Conservation (phyloP, 257 asterid genomes). For the Anisodus acutangulus region DNA sequence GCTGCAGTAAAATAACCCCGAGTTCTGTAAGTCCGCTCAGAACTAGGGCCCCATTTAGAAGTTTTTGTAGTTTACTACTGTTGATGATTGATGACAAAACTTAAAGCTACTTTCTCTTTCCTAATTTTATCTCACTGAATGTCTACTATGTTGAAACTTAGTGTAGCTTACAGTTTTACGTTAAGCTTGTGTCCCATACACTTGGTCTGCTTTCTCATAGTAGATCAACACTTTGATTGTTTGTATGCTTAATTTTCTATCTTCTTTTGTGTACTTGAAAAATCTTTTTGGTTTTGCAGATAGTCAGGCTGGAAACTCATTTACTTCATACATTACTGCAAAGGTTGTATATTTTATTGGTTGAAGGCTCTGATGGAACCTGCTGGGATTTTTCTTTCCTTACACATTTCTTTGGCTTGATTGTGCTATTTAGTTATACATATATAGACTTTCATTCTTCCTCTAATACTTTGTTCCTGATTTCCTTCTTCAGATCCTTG, state of each 20-base stretch:
- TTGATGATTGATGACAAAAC: conserved; percentile 23
- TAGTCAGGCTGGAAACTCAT: conserved; percentile 87
- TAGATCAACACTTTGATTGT: not conserved
- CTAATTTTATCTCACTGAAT: conserved; percentile 13
- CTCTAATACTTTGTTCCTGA: conserved; percentile 29
- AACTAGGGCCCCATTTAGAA: conserved; percentile 4
- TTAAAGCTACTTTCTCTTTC: not conserved
- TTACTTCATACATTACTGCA: conserved; percentile 84
- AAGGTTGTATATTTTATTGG: conserved; percentile 58
- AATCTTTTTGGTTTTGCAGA: conserved; percentile 56
- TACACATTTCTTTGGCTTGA: conserved; percentile 29
- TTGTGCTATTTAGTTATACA: conserved; percentile 31
- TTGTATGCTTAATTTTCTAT: conserved; percentile 8
- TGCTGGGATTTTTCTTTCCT: not conserved
- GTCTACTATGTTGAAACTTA: not conserved
- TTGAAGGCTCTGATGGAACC: conserved; percentile 10
- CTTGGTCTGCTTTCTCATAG: not conserved
- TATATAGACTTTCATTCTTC: conserved; percentile 7
- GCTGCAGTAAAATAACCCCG: not conserved
- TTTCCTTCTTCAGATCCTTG: conserved; percentile 70
- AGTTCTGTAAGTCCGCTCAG: not conserved
- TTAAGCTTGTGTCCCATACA: not conserved
- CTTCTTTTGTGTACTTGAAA: not conserved
- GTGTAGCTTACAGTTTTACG: not conserved
- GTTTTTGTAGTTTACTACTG: not conserved